phyloP scores from a whole-genome alignment of 495 filamentous ascomycete genomes.

The Talaromyces proteolyticus region DNA sequence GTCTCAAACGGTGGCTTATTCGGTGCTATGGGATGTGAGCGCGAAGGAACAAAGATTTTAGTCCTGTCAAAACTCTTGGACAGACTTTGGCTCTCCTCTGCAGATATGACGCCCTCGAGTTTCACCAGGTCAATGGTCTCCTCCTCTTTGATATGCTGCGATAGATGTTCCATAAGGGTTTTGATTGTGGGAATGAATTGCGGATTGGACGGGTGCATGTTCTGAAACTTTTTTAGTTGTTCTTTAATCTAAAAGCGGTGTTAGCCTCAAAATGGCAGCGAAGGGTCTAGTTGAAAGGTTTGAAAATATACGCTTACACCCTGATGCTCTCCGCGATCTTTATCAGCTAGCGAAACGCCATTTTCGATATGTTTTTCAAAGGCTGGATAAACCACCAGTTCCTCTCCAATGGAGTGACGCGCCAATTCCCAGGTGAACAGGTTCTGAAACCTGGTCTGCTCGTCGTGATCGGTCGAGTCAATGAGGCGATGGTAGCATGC shows the following conservation, averaged over 20 bases:
- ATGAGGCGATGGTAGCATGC: slow-evolving; percentile 49
- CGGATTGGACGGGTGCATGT: slow-evolving; percentile 34
- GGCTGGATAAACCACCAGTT: slow-evolving; percentile 62
- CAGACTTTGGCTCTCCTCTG: slow-evolving; percentile 32
- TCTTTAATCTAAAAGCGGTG: slow-evolving; percentile 65
- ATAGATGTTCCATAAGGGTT: slow-evolving; percentile 42
- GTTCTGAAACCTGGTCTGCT: slow-evolving; percentile 51
- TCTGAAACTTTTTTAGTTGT: slow-evolving; percentile 55
- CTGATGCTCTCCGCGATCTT: slow-evolving; percentile 53
- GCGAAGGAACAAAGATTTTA: slow-evolving; percentile 55
- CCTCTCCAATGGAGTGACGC: slow-evolving; percentile 57
- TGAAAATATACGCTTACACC: slow-evolving; percentile 22
- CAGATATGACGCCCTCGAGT: slow-evolving; percentile 41
- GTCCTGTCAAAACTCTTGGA: slow-evolving; percentile 49
- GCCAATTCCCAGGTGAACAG: slow-evolving; percentile 66
- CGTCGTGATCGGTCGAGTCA: slow-evolving; percentile 40
- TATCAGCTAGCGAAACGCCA: slow-evolving; percentile 45
- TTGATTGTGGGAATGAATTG: slow-evolving; percentile 48
- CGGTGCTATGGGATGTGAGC: slow-evolving; percentile 43
- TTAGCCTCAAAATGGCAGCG: neutral
- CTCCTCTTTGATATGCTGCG: slow-evolving; percentile 55
- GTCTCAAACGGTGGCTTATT: slow-evolving; percentile 22
- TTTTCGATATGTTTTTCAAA: slow-evolving; percentile 51
- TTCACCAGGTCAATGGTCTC: slow-evolving; percentile 45
- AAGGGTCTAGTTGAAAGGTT: neutral